Conservation (phyloP, 768 basidiomycete species). For the Serendipita sp. region DNA sequence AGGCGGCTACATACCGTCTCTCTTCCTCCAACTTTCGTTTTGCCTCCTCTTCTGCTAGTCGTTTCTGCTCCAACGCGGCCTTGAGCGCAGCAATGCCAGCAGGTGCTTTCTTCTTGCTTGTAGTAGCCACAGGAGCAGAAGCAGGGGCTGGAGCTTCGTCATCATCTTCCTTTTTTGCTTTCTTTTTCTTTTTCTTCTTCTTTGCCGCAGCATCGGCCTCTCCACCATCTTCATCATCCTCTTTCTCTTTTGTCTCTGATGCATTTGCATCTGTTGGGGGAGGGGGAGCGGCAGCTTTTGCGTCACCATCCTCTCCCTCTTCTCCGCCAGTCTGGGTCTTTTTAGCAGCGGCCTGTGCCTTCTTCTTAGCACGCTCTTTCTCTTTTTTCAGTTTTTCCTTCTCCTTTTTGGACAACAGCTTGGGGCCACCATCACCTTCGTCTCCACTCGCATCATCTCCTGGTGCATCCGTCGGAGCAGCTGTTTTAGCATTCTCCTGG, state of each 20-base stretch:
- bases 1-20: conserved; percentile 16
- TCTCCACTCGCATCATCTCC: neutral
- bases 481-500: conserved; percentile 5
- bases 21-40: conserved; percentile 59
- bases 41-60: conserved; percentile 73
- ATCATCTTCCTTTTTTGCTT: conserved; percentile 58
- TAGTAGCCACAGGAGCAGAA: conserved; percentile 24
- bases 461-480: conserved; percentile 4
- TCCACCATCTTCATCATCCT: conserved; percentile 52
- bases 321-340: conserved; percentile 26
- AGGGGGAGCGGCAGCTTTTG: conserved; percentile 17
- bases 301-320: conserved; percentile 17
- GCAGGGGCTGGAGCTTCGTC: conserved; percentile 24
- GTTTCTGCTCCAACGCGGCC: conserved; percentile 88
- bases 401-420: conserved; percentile 83
- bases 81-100: conserved; percentile 64
- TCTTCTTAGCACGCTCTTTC: conserved; percentile 89
- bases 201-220: conserved; percentile 29
- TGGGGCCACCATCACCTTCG: conserved; percentile 35
- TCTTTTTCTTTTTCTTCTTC: conserved; percentile 72
- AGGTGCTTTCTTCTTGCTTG: conserved; percentile 38
- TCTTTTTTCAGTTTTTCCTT: conserved; percentile 97
- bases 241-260: conserved; percentile 26
- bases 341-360: conserved; percentile 81
- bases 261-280: conserved; percentile 21